Evolutionary conservation across 2,329 filamentous ascomycete species (phyloP).

Genomic region (Penicillium corylophilum): DNA sequence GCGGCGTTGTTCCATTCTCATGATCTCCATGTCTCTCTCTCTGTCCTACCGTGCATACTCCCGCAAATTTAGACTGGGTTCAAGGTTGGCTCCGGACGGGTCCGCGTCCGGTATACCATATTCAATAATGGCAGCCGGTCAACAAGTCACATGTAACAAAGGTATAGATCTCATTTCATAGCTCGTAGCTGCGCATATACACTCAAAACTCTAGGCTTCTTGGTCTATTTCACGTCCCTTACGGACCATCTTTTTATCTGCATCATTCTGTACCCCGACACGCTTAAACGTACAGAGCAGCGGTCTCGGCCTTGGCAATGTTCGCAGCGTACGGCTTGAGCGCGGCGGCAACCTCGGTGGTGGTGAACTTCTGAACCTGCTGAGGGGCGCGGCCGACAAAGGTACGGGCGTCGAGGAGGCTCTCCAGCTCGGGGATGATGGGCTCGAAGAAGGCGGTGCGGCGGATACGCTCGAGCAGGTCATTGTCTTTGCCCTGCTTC

Average conservation of each 20-base stretch:
- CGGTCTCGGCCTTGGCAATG: conserved; percentile 37
- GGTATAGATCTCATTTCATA: conserved; percentile 16
- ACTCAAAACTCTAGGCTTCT: conserved; percentile 18
- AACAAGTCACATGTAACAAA: background rate
- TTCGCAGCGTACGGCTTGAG: conserved; percentile 48
- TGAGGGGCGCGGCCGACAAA: conserved; percentile 58
- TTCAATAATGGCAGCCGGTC: conserved; percentile 2
- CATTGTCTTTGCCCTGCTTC: conserved; percentile 71
- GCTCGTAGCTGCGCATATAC: conserved; percentile 15
- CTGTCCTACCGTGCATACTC: conserved; percentile 2
- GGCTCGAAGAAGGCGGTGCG: conserved; percentile 70
- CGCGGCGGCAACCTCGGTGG: conserved; percentile 50
- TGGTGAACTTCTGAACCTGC: conserved; percentile 55
- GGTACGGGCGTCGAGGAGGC: conserved; percentile 62
- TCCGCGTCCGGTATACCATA: background rate
- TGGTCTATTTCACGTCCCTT: conserved; percentile 11
- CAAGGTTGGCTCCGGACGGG: background rate
- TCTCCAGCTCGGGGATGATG: conserved; percentile 67
- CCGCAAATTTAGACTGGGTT: conserved; percentile 1
- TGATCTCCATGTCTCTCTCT: background rate
- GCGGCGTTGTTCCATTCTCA: background rate
- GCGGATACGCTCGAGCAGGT: conserved; percentile 76
- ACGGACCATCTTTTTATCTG: background rate
- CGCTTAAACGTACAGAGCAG: conserved; percentile 42
- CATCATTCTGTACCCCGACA: background rate